Evolutionary conservation across 2,329 filamentous ascomycete genomes (phyloP), one percentile per base, ranked within the genome.

Genomic region (Metarhizium rileyi): DNA sequence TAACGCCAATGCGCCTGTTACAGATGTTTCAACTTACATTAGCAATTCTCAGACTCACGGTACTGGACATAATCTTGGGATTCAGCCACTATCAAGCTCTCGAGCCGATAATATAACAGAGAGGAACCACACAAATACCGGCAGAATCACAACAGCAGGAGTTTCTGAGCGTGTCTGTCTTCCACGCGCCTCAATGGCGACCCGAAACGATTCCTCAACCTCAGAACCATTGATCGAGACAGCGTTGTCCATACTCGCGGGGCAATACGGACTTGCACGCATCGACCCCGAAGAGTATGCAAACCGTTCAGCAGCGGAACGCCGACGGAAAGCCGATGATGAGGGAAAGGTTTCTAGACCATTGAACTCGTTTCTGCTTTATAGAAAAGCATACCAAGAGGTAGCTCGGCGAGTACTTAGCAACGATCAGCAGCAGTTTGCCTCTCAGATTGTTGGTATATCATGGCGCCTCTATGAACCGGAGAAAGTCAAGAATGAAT

Each of bases 281-380:
- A 47, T 49, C 23, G 44, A 51, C 22, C 46, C 49, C 26, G 44
- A 38, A 22, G 30, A 40, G 25, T 53, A 46, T 28, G 51, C 49
- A 14, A 33, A 46, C 5, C 49, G 51, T 23, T 44, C 51, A 5
- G 22, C 49, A 25, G 49, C 51, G 25, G 46, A 49, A 44, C 49
- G 51, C 16, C 43, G 33, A 44, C 27, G 42, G n/a, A 53, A 49
- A 48, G 33, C 46, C 2, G 18, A 25, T 7, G 33, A 51, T 18
- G 47, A 51, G 25, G 76, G 77, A 2, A 76, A 75, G 53, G 69
- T 91, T 33, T 76, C 76, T 3, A 78, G 93, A 27, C 90, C 93
- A 3, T 95, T 96, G 85, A 98, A 98, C 66, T 91, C 88, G 1
- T 98, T 97, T 71, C 95, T 98, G 86, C 74, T 98, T 46, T 98